These are phyloP conservation scores for Suillus paluster DNA, from an alignment of 768 basidiomycete genomes.

Conservation along the genomic window DNA sequence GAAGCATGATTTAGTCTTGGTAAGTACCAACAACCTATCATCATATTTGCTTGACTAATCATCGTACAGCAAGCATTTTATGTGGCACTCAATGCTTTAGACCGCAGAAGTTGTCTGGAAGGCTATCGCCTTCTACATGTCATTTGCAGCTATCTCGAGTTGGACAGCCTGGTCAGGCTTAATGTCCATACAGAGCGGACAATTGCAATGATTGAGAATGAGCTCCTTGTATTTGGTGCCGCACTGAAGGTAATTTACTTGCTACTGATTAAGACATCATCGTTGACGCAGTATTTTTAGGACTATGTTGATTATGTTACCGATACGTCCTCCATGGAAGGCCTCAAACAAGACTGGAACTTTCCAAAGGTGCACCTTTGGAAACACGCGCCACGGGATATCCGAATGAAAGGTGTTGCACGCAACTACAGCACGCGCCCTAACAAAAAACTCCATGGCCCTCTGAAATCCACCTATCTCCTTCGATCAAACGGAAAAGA, in stretches of 20 bases:
- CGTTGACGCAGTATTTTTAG: too few species aligned
- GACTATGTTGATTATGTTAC: too few species aligned
- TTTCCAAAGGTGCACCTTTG: slow-evolving; percentile 33
- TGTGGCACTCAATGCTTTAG: slow-evolving; percentile 12
- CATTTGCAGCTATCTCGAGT: slow-evolving; percentile 35
- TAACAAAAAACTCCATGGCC: slow-evolving; percentile 9
- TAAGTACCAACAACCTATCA: slow-evolving; percentile 12
- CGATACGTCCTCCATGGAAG: too few species aligned
- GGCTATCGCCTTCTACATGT: slow-evolving; percentile 33
- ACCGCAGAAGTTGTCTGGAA: neutral
- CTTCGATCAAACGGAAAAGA: slow-evolving; percentile 38
- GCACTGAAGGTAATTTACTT: slow-evolving; percentile 2
- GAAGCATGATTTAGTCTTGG: slow-evolving; percentile 40
- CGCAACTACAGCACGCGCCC: slow-evolving; percentile 21
- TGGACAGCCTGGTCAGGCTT: slow-evolving; percentile 33
- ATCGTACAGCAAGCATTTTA: slow-evolving; percentile 5
- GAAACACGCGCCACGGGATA: slow-evolving; percentile 35
- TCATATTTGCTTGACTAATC: neutral
- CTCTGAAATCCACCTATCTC: slow-evolving; percentile 19
- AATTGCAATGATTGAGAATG: slow-evolving; percentile 21
- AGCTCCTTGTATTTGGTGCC: slow-evolving; percentile 20
- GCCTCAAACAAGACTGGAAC: too few species aligned
- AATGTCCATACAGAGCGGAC: slow-evolving; percentile 37
- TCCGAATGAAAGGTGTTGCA: slow-evolving; percentile 34
- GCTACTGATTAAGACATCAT: too few species aligned